phyloP scores from a whole-genome alignment of 2,329 filamentous ascomycete genomes.

The Fusarium sp. region DNA sequence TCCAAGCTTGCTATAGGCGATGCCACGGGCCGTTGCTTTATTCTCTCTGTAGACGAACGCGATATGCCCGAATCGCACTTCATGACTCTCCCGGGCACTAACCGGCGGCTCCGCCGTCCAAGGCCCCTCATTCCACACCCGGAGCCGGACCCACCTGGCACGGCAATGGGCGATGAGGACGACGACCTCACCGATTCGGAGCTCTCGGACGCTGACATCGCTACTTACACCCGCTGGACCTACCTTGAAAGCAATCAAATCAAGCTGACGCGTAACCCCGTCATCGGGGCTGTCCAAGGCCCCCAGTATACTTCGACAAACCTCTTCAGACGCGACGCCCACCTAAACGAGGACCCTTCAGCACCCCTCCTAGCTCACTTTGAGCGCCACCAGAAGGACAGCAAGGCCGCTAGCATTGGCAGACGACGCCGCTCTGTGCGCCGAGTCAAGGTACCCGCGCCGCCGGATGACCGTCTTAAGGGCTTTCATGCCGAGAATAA shows the following conservation, averaged over 20 bases:
- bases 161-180: conserved; percentile 38
- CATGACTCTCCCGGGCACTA: conserved; percentile 54
- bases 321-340: conserved; percentile 65
- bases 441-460: conserved; percentile 43
- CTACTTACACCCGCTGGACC: conserved; percentile 45
- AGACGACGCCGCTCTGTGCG: conserved; percentile 45
- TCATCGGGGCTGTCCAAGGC: conserved; percentile 71
- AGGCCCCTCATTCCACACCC: conserved; percentile 65
- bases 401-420: conserved; percentile 50
- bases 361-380: conserved; percentile 62
- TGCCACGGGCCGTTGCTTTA: conserved; percentile 71
- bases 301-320: conserved; percentile 63
- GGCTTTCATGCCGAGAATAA: conserved; percentile 48
- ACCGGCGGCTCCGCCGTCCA: conserved; percentile 60
- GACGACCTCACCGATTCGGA: conserved; percentile 18
- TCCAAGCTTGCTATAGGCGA: conserved; percentile 72
- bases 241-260: conserved; percentile 61
- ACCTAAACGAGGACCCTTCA: conserved; percentile 60
- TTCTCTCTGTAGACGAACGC: conserved; percentile 66
- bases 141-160: conserved; percentile 61
- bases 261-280: conserved; percentile 59
- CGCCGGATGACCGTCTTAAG: conserved; percentile 20
- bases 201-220: conserved; percentile 35
- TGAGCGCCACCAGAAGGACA: conserved; percentile 62
- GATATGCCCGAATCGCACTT: conserved; percentile 56